Percentiles rank a stretch among this genome's conserved stretches.
phyloP scores from a whole-genome alignment of 2,329 filamentous ascomycete species.

The Fusarium liriodendri region DNA sequence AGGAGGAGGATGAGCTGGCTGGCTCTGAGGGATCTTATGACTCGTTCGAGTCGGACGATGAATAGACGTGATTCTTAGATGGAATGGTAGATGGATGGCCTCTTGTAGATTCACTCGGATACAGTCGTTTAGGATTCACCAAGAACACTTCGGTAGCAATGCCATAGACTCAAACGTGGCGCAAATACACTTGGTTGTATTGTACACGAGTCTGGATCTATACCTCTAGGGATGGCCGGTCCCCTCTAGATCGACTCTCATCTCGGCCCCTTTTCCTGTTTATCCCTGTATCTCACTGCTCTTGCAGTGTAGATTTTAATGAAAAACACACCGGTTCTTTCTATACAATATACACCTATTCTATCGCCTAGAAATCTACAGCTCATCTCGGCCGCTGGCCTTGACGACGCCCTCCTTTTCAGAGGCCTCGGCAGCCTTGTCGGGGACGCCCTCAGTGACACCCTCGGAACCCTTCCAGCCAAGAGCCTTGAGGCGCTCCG shows the following conservation, averaged over 20 bases:
- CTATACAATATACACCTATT: slow-evolving; percentile 5
- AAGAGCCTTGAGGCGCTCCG: slow-evolving; percentile 90
- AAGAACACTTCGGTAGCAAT: slow-evolving; percentile 36
- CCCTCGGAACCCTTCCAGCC: slow-evolving; percentile 79
- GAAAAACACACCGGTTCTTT: background rate
- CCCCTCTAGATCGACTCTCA: slow-evolving; percentile 20
- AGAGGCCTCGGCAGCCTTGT: slow-evolving; percentile 50
- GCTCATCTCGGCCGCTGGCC: slow-evolving; percentile 78
- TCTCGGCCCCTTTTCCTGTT: slow-evolving; percentile 9
- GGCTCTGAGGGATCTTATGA: slow-evolving; percentile 47
- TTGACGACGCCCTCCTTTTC: slow-evolving; percentile 65
- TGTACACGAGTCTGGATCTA: slow-evolving; percentile 38
- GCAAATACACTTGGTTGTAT: slow-evolving; percentile 27
- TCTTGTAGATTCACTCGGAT: slow-evolving; percentile 10
- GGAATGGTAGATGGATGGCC: background rate
- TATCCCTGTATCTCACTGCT: background rate
- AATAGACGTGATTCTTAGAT: slow-evolving; percentile 31
- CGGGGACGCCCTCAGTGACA: slow-evolving; percentile 52
- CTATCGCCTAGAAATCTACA: slow-evolving; percentile 58
- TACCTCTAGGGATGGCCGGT: slow-evolving; percentile 10
- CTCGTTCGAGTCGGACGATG: slow-evolving; percentile 43
- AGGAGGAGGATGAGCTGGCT: slow-evolving; percentile 54
- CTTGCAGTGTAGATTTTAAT: background rate
- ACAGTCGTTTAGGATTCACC: slow-evolving; percentile 9
- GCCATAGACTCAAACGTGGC: slow-evolving; percentile 24